Base-by-base conservation (phyloP, 306 rosid genomes). In the Trifolium fragiferum region DNA sequence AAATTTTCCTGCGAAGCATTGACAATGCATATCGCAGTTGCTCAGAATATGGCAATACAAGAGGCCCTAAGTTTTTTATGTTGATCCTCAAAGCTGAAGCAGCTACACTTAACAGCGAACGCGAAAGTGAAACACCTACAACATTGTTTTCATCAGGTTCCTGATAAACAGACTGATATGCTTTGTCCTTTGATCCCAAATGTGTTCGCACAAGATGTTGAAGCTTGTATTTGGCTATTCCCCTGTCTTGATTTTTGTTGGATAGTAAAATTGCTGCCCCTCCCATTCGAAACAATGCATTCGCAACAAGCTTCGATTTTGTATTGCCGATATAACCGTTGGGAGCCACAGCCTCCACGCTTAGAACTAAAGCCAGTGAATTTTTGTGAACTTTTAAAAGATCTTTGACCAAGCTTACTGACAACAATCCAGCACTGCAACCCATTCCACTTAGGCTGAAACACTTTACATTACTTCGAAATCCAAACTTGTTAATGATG, bases 381-480 rank as follows among this genome's bases (percentile, higher is more conserved):
- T 84, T 81, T 35, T 83, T 81, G 43, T 90, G 88, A 64, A 93
- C 86, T 85, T 35, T 82, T 9, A 83, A 75, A 27, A 90, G 89
- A 78, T 87, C 95, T 82, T 79, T 86, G 6, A 86, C 92, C 75
- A 87, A 73, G 78, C 80, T 76, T 64, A 89, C 75, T 4, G 96
- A 86, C 76, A 86, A 66, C 68, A 89, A 59, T 47, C 93, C 93
- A 15, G 95, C 96, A 65, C 97, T 90, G 70, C 91, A 90, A 12
- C 93, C 97, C 93, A 87, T 93, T 66, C 95, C 95, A 66, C 90
- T 68, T 27, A 89, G 83, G 80, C 75, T 86, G 46, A 83, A 67
- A 76, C 92, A 77, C 83, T 82, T 89, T 32, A 86, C 49, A 18
- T 85, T 85, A 85, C 87, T 90, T 43, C 92, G 51, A n/a, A 90